These are phyloP conservation scores for Setaria viridis DNA, from an alignment of 202 grass and related monocot species.

Conservation along the genomic window DNA sequence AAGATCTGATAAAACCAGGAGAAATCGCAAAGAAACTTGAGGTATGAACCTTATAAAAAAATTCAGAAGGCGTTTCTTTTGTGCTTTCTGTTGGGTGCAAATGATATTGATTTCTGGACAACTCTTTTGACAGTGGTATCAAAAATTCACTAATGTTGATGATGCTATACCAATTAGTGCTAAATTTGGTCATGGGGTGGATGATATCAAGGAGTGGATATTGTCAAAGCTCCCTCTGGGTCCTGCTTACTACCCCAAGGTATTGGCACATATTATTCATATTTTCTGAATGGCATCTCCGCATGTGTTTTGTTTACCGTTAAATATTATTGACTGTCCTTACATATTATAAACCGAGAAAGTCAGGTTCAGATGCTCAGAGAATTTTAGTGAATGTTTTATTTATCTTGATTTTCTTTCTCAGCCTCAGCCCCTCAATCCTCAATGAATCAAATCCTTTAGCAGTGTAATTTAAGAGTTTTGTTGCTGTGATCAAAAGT, in stretches of 20 bases:
- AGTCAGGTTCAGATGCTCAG: background rate
- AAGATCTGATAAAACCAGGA: conserved; percentile 96
- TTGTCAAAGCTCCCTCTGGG: conserved; percentile 85
- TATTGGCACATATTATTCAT: conserved; percentile 29
- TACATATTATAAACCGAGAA: background rate
- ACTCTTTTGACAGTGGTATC: conserved; percentile 74
- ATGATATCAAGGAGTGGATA: conserved; percentile 97
- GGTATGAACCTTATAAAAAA: conserved; percentile 48
- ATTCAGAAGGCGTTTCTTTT: conserved; percentile 1
- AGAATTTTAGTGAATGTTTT: background rate
- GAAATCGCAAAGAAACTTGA: conserved; percentile 90
- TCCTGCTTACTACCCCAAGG: conserved; percentile 97
- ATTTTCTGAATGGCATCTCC: background rate
- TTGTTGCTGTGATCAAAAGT: background rate
- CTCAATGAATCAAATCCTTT: background rate
- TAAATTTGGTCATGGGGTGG: conserved; percentile 86
- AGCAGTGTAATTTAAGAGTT: background rate
- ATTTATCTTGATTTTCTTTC: background rate
- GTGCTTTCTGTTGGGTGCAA: background rate
- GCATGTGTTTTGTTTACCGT: background rate
- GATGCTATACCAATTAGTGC: conserved; percentile 98
- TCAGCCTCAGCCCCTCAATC: background rate
- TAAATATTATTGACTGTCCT: background rate
- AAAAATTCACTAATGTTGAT: conserved; percentile 80
- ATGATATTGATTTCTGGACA: conserved; percentile 27